Evolutionary conservation across 2,329 filamentous ascomycete genomes (phyloP), one percentile per base, ranked within the genome.

Genomic region (Stylonectria norvegica): DNA sequence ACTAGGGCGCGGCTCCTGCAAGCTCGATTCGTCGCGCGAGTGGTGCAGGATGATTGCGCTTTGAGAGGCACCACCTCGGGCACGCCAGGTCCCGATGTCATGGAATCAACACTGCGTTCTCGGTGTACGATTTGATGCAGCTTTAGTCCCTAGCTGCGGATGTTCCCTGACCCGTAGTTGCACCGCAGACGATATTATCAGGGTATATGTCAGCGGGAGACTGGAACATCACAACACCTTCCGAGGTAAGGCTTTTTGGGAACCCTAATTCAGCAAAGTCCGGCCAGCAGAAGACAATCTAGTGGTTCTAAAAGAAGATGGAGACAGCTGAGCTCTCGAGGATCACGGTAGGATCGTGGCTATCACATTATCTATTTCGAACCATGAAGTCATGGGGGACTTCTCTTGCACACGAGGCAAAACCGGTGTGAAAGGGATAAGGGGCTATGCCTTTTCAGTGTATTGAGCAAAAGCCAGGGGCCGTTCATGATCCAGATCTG

Each of bases 161-260:
- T 34, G n/a, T 23, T 29, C 38, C 33, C 32, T 40, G 43, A 51
- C 36, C 40, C 48, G 48, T 44, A 19, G 53, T 56, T 40, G 34
- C 38, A 56, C 53, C 22, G 42, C 52, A 56, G 53, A 28, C 30
- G 41, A 36, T 50, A 43, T 55, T 50, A 42, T 39, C 47, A 43
- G 48, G 41, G 45, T 41, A 43, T 27, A 39, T 40, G 43, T 36
- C 40, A 49, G 33, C 39, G 46, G 31, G 40, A 45, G n/a, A n/a
- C n/a, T n/a, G n/a, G n/a, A n/a, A n/a, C n/a, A n/a, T n/a, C n/a
- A n/a, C n/a, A 34, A 33, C 23, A 25, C 23, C 16, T 43, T 38
- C 46, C 49, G 49, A 42, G 52, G 38, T 38, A 38, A 36, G 16
- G 32, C 39, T 46, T 45, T 45, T 33, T 34, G 39, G 34, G 40